A percentile compares a stretch with the other conserved stretches of the same genome.
phyloP scores from a whole-genome alignment of 2,329 filamentous ascomycete genomes.

The Apiospora saccharicola region DNA sequence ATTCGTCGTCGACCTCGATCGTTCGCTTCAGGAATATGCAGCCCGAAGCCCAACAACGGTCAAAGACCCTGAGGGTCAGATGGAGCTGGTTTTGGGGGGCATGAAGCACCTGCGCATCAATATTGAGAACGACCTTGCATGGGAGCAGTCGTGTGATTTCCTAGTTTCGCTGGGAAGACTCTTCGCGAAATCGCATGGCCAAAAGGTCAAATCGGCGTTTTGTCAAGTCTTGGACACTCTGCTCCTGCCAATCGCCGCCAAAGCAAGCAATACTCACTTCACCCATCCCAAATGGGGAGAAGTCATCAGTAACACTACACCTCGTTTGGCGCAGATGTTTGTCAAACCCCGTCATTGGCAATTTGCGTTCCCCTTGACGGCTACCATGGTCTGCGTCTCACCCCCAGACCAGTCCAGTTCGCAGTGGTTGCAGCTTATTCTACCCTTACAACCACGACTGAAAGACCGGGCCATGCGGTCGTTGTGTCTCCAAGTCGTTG shows the following conservation, averaged over 20 bases:
- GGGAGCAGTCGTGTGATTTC: slow-evolving; percentile 90
- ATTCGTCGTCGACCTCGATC: slow-evolving; percentile 82
- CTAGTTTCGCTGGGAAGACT: slow-evolving; percentile 81
- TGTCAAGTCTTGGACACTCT: slow-evolving; percentile 91
- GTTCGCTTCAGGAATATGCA: slow-evolving; percentile 76
- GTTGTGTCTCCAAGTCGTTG: slow-evolving; percentile 86
- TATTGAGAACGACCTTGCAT: slow-evolving; percentile 74
- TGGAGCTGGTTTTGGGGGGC: slow-evolving; percentile 86
- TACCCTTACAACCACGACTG: slow-evolving; percentile 78
- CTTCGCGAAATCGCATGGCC: slow-evolving; percentile 86
- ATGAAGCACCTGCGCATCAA: slow-evolving; percentile 90
- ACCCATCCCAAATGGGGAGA: slow-evolving; percentile 85
- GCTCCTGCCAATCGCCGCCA: slow-evolving; percentile 85
- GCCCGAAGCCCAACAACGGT: slow-evolving; percentile 69
- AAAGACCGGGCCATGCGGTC: slow-evolving; percentile 84
- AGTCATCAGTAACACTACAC: slow-evolving; percentile 79
- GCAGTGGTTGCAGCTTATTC: slow-evolving; percentile 86
- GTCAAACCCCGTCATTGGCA: slow-evolving; percentile 93
- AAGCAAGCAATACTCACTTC: slow-evolving; percentile 77
- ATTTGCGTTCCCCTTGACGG: slow-evolving; percentile 86
- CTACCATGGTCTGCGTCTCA: slow-evolving; percentile 87
- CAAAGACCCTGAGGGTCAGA: slow-evolving; percentile 77
- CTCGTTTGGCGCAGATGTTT: slow-evolving; percentile 83
- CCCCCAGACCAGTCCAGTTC: slow-evolving; percentile 81
- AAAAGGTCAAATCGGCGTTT: slow-evolving; percentile 90